phyloP scores from a whole-genome alignment of 2,329 filamentous ascomycete species.

The Fusarium virguliforme region DNA sequence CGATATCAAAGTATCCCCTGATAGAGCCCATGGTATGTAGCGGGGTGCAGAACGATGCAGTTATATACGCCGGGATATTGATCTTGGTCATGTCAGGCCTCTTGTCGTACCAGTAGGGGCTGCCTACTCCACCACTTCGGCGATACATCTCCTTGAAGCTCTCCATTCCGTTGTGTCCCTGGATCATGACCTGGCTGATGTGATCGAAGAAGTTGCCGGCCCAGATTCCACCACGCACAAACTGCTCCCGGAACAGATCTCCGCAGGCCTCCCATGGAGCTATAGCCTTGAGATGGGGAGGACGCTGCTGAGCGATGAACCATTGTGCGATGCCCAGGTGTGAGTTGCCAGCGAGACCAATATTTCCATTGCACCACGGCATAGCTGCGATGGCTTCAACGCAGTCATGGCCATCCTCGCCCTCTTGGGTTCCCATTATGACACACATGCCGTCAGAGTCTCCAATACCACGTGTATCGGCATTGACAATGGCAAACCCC shows the following conservation, averaged over 20 bases:
- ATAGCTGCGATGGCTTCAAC: background rate
- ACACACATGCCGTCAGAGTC: constrained; percentile 10
- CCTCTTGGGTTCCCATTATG: background rate
- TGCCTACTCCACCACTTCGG: background rate
- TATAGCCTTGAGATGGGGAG: background rate
- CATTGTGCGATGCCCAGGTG: background rate
- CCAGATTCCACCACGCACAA: background rate
- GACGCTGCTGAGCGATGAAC: background rate
- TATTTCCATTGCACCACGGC: background rate
- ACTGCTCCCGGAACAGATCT: background rate
- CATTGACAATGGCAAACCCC: constrained; percentile 56
- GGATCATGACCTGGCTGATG: background rate
- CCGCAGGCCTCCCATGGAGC: background rate
- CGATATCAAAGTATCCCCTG: background rate
- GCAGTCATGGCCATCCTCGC: background rate
- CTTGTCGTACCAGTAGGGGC: background rate
- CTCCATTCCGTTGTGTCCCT: background rate
- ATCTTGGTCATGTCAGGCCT: background rate
- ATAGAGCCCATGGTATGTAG: background rate
- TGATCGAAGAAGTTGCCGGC: background rate
- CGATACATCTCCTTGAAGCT: background rate
- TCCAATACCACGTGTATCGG: constrained; percentile 55
- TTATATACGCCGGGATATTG: background rate
- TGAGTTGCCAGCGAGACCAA: constrained; percentile 1
- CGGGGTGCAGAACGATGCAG: background rate